phyloP scores from a whole-genome alignment of 805 yeast species.

The Wickerhamomyces bovis region DNA sequence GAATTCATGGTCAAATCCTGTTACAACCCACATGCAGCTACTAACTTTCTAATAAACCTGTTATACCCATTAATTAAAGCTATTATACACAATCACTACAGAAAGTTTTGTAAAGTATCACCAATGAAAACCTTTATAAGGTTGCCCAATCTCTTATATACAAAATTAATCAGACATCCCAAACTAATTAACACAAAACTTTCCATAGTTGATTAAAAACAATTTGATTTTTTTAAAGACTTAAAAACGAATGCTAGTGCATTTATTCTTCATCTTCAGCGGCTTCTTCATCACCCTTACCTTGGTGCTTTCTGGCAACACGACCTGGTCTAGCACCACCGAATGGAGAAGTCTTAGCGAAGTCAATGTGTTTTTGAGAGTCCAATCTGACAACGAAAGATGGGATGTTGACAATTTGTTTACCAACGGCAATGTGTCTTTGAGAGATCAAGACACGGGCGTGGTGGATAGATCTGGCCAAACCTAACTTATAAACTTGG shows the following conservation, averaged over 20 bases:
- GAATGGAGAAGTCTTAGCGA: constrained; percentile 98
- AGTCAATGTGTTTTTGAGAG: constrained; percentile 99
- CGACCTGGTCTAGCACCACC: constrained; percentile 99
- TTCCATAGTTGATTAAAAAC: neutral
- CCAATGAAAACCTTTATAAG: neutral
- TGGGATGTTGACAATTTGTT: constrained; percentile 98
- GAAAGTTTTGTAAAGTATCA: neutral
- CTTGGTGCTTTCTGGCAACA: constrained; percentile 80
- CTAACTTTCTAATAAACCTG: neutral
- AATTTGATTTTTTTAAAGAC: neutral
- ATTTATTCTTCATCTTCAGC: constrained; percentile 75
- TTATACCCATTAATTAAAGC: neutral
- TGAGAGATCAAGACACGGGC: constrained; percentile 98
- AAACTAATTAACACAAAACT: neutral
- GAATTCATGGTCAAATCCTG: too few species aligned
- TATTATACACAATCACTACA: constrained; percentile 1
- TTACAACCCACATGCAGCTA: neutral
- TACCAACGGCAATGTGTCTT: constrained; percentile 99
- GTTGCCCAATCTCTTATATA: constrained; percentile 2
- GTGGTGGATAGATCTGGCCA: constrained; percentile 99
- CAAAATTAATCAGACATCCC: constrained; percentile 1
- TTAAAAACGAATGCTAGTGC: constrained; percentile 13
- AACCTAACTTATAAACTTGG: constrained; percentile 99
- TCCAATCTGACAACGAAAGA: constrained; percentile 99
- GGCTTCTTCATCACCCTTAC: constrained; percentile 41